Percentiles rank a stretch among this genome's conserved stretches.
Conservation (phyloP, 129 eudicot species). For the Ambrosia artemisiifolia region DNA sequence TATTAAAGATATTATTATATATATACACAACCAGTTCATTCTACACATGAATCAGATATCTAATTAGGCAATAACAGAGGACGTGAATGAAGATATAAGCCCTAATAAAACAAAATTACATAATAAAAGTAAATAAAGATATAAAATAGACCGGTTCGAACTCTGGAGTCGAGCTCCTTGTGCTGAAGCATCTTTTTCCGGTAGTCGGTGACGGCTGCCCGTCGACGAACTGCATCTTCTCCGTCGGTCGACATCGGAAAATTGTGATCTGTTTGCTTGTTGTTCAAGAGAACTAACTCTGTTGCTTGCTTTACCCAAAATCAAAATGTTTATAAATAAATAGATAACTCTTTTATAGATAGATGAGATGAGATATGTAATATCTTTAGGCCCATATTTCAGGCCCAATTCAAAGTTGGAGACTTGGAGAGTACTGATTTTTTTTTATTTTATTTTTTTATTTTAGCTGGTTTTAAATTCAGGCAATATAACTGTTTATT, state of each 20-base stretch:
- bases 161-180: constrained; percentile 86
- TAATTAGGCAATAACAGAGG: not conserved
- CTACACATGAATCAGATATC: not conserved
- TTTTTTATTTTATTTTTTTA: too few relatives aligned
- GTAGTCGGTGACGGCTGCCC: constrained; percentile 63
- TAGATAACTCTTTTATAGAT: not conserved
- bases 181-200: constrained; percentile 83
- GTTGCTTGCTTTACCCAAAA: constrained; percentile 2
- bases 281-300: constrained; percentile 23
- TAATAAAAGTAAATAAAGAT: not conserved
- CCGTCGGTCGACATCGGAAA: constrained; percentile 57
- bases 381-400: constrained; percentile 1
- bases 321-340: too few relatives aligned
- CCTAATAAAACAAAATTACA: not conserved
- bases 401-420: too few relatives aligned
- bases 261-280: constrained; percentile 24
- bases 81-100: not conserved
- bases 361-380: too few relatives aligned
- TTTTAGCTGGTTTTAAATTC: too few relatives aligned
- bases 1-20: too few relatives aligned
- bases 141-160: constrained; percentile 56
- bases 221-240: constrained; percentile 88
- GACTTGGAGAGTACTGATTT: too few relatives aligned
- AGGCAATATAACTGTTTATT: too few relatives aligned
- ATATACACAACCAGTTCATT: constrained; percentile 1